Base-by-base conservation (phyloP, 768 basidiomycete species). In the Coprinopsis sp. region DNA sequence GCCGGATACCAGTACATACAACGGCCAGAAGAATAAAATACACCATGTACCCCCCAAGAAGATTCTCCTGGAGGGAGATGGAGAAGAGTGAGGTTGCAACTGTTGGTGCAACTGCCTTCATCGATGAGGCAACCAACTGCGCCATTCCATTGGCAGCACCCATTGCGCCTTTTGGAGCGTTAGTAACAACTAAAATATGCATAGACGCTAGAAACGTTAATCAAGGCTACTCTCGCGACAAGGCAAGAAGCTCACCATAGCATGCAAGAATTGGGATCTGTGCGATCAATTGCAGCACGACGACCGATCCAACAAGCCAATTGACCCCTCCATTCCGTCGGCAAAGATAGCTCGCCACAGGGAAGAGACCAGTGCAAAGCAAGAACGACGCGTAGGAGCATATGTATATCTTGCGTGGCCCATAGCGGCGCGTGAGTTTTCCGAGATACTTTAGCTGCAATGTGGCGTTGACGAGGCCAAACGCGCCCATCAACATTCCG, bases 31-130 rank as follows among this genome's bases (percentile, higher is more conserved):
- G 57, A 14, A 64, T 53, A 43, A 61, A 60, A 51, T 81, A 79
- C 6, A 79, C 78, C 29, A 81, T 59, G 39, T 69, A 62, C n/a
- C 80, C 78, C 6, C 71, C 69, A 44, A 79, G 54, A 50, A 73
- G 67, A 25, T 70, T 58, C 34, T 64, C 63, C 45, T 76, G 64
- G 24, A 78, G 67, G 0, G 81, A 81, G 21, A 81, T 53, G 34
- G 82, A 81, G 64, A 81, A 85, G 43, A 82, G 67, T 25, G 79
- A 81, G 44, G 74, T 77, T 1, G 76, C 68, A 7, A 67, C 58
- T 5, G 77, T 77, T 13, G 84, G 83, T 2, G 79, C 83, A 45
- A 71, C 71, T 0, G 66, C 60, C 29, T 64, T 63, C 58, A 67
- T 65, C 8, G 64, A 38, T 46, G 65, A 66, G 31, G 65, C 64